phyloP scores from a whole-genome alignment of 1,139 yeast species.

The Magnusiomyces tetraspermus region DNA sequence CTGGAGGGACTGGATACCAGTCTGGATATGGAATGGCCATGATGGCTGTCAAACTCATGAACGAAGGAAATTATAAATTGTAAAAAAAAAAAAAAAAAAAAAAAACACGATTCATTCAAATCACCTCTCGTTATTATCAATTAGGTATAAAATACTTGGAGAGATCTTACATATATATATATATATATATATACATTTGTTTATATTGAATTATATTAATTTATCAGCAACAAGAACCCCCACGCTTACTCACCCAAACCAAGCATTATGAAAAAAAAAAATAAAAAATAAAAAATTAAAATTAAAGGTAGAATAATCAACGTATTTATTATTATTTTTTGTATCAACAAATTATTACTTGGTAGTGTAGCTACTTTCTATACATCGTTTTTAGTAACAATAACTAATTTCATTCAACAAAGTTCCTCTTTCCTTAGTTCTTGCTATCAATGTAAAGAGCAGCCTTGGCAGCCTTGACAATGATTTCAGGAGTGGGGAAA shows the following conservation, averaged over 20 bases:
- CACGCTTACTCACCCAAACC: no score
- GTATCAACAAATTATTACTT: not conserved
- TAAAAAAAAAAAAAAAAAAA: no score
- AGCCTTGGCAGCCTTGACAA: slow-evolving; percentile 84
- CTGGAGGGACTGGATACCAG: slow-evolving; percentile 70
- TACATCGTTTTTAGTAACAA: no score
- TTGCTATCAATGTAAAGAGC: slow-evolving; percentile 58
- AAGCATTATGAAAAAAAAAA: no score
- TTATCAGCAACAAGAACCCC: no score
- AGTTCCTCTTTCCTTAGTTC: slow-evolving; percentile 15
- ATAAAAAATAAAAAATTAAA: no score
- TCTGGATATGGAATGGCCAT: slow-evolving; percentile 59
- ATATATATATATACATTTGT: no score
- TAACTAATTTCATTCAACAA: slow-evolving; percentile 1
- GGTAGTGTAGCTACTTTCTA: not conserved
- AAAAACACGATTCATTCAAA: slow-evolving; percentile 98
- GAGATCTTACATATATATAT: no score
- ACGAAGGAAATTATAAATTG: not conserved
- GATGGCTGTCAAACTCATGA: slow-evolving; percentile 35
- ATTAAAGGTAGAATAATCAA: no score
- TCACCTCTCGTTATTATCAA: slow-evolving; percentile 92
- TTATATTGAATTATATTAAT: no score
- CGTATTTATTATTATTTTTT: no score
- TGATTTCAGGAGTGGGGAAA: slow-evolving; percentile 92
- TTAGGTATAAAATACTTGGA: no score